phyloP scores from a whole-genome alignment of 2,329 filamentous ascomycete genomes.

The Gremmenia infestans region DNA sequence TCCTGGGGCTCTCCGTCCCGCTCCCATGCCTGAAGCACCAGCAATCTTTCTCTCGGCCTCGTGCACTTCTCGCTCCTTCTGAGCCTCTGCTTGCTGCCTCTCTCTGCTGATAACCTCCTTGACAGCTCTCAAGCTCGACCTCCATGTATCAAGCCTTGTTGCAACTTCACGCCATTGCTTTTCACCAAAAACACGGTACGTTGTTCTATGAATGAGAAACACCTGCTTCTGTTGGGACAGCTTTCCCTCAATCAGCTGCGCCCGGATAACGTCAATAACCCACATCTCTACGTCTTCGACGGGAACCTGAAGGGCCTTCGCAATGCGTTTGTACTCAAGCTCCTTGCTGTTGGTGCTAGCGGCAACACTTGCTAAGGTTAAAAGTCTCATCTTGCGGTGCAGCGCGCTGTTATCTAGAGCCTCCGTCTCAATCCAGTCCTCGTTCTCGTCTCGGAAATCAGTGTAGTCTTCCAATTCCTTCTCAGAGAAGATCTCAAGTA shows the following conservation, averaged over 20 bases:
- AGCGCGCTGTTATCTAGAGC: conserved; percentile 68
- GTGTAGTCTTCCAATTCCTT: conserved; percentile 94
- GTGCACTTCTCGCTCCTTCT: conserved; percentile 72
- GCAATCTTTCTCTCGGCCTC: conserved; percentile 60
- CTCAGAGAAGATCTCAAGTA: conserved; percentile 92
- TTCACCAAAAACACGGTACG: conserved; percentile 94
- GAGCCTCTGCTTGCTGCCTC: conserved; percentile 71
- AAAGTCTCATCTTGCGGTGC: conserved; percentile 91
- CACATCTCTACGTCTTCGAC: conserved; percentile 89
- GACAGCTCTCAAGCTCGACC: conserved; percentile 73
- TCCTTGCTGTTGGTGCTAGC: conserved; percentile 79
- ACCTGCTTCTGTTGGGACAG: conserved; percentile 88
- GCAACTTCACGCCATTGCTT: conserved; percentile 98
- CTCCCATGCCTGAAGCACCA: conserved; percentile 33
- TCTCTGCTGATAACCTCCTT: conserved; percentile 73
- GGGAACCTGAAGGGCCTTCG: conserved; percentile 78
- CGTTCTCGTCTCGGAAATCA: conserved; percentile 90
- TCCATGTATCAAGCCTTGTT: conserved; percentile 86
- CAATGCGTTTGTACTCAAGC: conserved; percentile 81
- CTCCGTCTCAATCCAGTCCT: conserved; percentile 75
- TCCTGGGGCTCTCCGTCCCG: conserved; percentile 38
- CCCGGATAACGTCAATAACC: conserved; percentile 97
- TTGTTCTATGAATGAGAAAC: conserved; percentile 93
- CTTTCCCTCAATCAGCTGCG: conserved; percentile 92
- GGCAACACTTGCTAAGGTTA: conserved; percentile 87